These are phyloP conservation scores for Aspergillus melleus DNA, from an alignment of 2,329 filamentous ascomycete genomes.

Conservation along the genomic window DNA sequence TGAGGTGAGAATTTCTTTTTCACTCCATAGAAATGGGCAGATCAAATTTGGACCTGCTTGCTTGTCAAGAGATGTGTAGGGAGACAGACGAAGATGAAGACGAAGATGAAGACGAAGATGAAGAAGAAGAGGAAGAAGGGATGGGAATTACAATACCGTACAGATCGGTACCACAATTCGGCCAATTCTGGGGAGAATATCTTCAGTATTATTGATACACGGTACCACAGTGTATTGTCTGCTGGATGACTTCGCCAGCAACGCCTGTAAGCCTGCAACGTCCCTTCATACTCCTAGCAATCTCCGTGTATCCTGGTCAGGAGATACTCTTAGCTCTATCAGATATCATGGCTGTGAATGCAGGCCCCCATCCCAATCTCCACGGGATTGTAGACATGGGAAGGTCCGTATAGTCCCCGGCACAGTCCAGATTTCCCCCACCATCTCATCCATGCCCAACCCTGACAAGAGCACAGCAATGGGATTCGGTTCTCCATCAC, in stretches of 20 bases:
- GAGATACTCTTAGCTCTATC: not conserved
- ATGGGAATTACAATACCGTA: too few species aligned
- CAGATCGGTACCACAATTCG: too few species aligned
- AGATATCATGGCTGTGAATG: not conserved
- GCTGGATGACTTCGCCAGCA: not conserved
- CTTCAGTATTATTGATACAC: not conserved
- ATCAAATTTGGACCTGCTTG: too few species aligned
- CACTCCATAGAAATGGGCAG: too few species aligned
- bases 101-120: not conserved
- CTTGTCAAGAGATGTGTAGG: not conserved
- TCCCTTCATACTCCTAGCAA: too few species aligned
- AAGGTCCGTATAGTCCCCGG: constrained; percentile 30
- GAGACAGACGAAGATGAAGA: not conserved
- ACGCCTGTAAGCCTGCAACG: too few species aligned
- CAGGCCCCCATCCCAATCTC: constrained; percentile 13
- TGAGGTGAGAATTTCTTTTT: too few species aligned
- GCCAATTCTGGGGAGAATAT: too few species aligned
- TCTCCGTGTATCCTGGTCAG: too few species aligned
- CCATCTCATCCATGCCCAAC: not conserved
- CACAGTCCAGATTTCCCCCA: not conserved
- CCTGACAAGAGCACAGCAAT: constrained; percentile 56
- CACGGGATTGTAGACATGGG: constrained; percentile 44
- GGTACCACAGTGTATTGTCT: not conserved
- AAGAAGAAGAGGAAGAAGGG: not conserved
- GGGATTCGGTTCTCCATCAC: constrained; percentile 92